phyloP scores from a whole-genome alignment of 306 rosid species.

The Lathyrus aphaca region DNA sequence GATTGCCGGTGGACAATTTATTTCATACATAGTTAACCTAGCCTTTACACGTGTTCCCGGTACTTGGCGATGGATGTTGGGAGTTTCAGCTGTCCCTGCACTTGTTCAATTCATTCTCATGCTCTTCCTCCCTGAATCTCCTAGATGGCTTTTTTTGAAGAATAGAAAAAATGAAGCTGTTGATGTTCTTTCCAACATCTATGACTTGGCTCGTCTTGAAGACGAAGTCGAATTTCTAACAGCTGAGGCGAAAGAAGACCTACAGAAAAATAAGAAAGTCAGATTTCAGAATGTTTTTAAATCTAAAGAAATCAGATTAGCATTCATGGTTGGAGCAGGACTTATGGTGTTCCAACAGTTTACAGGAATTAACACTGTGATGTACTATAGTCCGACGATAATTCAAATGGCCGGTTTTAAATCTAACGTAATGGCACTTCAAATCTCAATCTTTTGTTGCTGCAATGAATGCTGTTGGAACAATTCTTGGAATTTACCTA shows the following conservation, averaged over 20 bases:
- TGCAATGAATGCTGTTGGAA: constrained; percentile 74
- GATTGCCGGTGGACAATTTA: constrained; percentile 83
- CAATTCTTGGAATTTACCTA: constrained; percentile 78
- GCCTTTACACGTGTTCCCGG: constrained; percentile 76
- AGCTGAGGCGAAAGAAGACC: constrained; percentile 64
- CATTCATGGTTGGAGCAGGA: constrained; percentile 90
- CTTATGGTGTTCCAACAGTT: constrained; percentile 12
- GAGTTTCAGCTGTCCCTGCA: constrained; percentile 85
- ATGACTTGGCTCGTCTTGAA: constrained; percentile 64
- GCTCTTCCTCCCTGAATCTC: constrained; percentile 87
- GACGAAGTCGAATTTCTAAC: constrained; percentile 74
- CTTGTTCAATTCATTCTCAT: constrained; percentile 73
- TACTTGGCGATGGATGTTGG: constrained; percentile 98
- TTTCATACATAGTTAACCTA: constrained; percentile 78
- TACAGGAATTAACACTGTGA: constrained; percentile 27
- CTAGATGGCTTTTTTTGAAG: constrained; percentile 90
- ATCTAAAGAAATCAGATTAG: constrained; percentile 77
- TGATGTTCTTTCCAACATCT: constrained; percentile 72
- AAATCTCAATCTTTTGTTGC: constrained; percentile 73
- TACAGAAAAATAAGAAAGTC: constrained; percentile 39
- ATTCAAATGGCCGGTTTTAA: constrained; percentile 77
- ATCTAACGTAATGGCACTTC: constrained; percentile 77
- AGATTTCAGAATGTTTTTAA: constrained; percentile 64
- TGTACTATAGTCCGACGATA: constrained; percentile 87
- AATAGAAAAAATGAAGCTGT: constrained; percentile 63